Evolutionary conservation across 1,139 yeast genomes (phyloP), one percentile per base, ranked within the genome.

Genomic region (Taphrina confusa): DNA sequence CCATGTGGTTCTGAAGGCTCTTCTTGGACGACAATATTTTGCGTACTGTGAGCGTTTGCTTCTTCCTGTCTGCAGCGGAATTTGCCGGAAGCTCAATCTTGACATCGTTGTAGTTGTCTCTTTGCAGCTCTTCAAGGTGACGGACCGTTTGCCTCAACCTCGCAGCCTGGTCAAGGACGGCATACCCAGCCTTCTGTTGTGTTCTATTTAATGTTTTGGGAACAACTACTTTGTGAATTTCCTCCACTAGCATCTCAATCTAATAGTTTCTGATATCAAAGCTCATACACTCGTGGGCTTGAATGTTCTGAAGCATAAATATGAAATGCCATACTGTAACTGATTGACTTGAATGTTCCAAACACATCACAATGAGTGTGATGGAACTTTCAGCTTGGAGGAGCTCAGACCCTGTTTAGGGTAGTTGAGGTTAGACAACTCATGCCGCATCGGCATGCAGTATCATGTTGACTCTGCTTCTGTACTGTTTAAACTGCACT

Each of bases 21-120:
- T 76, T 76, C 44, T 71, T 70, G 1, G 78, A 74, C 9, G 71
- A 73, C 27, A 76, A 66, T 12, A 76, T 72, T 50, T 75, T 56
- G 11, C 55, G 28, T 1, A 56, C 60, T 9, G 31, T 30, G 6
- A 33, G 49, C 9, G 47, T 31, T 14, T 40, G 51, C 20, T 23
- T 40, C 16, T 14, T 27, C 16, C 30, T 40, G 3, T 44, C 45
- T 11, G 25, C 37, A 4, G 23, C 45, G 8, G 34, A 14, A 8
- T 4, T 22, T 18, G 20, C 62, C 2, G 78, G 78, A 3, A 73
- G 65, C 18, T 76, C 79, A 28, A 76, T 69, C 58, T 72, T 72
- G 16, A 68, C 70, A 9, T 65, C 65, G 50, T 70, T 70, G 65
- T 71, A 74, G 65, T 76, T 76, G 61, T 76, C 79, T 42, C 72